Evolutionary conservation across 441 rosid species (phyloP), one percentile per base, ranked within the genome.

Genomic region (Mallotus japonicus): DNA sequence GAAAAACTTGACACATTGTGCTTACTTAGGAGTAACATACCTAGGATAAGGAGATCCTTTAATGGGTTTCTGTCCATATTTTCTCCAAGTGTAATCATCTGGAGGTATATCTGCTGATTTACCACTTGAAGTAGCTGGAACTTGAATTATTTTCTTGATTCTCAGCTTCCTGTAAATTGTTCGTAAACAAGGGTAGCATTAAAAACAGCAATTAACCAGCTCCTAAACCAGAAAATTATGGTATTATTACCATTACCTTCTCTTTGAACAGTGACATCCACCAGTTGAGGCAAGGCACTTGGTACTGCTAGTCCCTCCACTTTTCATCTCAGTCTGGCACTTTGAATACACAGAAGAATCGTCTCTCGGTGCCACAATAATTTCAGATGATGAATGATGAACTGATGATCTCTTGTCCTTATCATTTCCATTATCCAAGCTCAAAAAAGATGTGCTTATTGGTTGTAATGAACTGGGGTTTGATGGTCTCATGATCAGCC

Each of bases 41-140:
- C 96, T 86, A 77, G 98, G 98, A 79, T 86, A 84, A 13, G 98
- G 97, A 5, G 97, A 91, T 49, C 97, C 93, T 60, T 92, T 92
- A 81, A 92, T 92, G 50, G 98, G 93, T 78, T 89, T 91, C 60
- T 91, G 93, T n/a, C 97, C 98, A 80, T 92, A 92, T 83, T 92
- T 92, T 75, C 96, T 90, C 97, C 97, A 90, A 0, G 95, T 88
- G 57, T 82, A 83, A 62, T 89, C 97, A 81, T 92, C 98, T 24
- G 89, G 74, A 16, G 97, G 92, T 69, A 92, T 87, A 69, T 90
- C 98, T 58, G 95, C 91, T 62, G 82, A 75, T 78, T 89, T 89
- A 37, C 84, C 73, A 73, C 97, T 91, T 44, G 49, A 86, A 82
- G 60, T 44, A 8, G 89, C 93, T 77, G 97, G 91, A 22, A 92